These are phyloP conservation scores for Ophiocordyceps robertsii DNA, from an alignment of 2,329 filamentous ascomycete species.

Conservation along the genomic window DNA sequence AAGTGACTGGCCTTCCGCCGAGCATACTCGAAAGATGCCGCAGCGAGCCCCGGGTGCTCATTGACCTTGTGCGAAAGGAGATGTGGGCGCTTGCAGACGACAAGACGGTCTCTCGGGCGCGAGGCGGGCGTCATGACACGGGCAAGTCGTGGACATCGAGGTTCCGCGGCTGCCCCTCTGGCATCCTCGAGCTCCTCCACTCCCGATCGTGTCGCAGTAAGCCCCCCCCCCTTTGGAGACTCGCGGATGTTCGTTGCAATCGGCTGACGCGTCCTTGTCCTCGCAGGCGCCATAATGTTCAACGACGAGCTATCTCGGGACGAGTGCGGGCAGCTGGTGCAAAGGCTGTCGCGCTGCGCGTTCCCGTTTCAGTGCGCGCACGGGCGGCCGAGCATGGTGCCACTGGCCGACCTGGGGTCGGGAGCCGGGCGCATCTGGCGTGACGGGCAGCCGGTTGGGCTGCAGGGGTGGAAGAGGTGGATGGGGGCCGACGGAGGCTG, in stretches of 20 bases:
- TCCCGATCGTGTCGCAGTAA: slow-evolving; percentile 61
- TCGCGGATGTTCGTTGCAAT: too few relatives aligned
- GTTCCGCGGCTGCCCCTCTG: slow-evolving; percentile 58
- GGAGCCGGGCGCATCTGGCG: slow-evolving; percentile 12
- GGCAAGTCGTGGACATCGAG: slow-evolving; percentile 40
- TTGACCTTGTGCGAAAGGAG: slow-evolving; percentile 63
- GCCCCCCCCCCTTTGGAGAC: too few relatives aligned
- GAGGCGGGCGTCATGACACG: not conserved
- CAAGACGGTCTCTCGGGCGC: slow-evolving; percentile 5
- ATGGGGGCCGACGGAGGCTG: too few relatives aligned
- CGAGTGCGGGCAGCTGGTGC: slow-evolving; percentile 47
- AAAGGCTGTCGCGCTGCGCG: slow-evolving; percentile 42
- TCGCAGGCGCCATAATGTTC: slow-evolving; percentile 62
- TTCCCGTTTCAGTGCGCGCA: slow-evolving; percentile 81
- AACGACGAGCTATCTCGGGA: slow-evolving; percentile 50
- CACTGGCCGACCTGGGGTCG: slow-evolving; percentile 38
- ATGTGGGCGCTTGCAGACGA: slow-evolving; percentile 51
- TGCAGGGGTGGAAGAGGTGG: slow-evolving; percentile 11
- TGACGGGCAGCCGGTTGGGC: slow-evolving; percentile 4
- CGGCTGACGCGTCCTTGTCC: accelerated
- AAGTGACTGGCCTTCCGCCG: slow-evolving; percentile 49
- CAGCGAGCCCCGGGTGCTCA: slow-evolving; percentile 55
- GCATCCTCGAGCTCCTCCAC: slow-evolving; percentile 64
- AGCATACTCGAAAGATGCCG: slow-evolving; percentile 66
- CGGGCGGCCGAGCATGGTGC: slow-evolving; percentile 54